A percentile compares a stretch with the other conserved stretches of the same genome.
These are phyloP conservation scores for Arabidopsis hybrid DNA, from an alignment of 441 rosid species.

Conservation along the genomic window DNA sequence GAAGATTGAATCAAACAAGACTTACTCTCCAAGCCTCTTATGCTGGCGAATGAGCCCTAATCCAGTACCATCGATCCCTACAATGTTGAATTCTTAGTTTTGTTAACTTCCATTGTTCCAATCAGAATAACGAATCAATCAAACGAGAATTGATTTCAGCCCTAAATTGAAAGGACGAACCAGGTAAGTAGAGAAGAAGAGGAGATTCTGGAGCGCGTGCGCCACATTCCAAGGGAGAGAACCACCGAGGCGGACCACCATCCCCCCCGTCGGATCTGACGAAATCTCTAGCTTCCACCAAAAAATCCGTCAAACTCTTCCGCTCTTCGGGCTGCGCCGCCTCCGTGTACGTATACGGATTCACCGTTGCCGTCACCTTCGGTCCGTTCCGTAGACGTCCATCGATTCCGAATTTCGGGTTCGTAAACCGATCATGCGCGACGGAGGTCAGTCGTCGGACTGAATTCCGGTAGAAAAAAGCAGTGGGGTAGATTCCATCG, in stretches of 20 bases:
- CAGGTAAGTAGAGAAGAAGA: slow-evolving; percentile 77
- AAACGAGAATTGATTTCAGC: not conserved
- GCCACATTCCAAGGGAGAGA: slow-evolving; percentile 74
- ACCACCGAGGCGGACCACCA: slow-evolving; percentile 81
- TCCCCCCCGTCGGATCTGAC: slow-evolving; percentile 45
- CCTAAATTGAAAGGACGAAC: slow-evolving; percentile 39
- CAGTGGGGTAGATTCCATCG: slow-evolving; percentile 32
- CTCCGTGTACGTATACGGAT: slow-evolving; percentile 39
- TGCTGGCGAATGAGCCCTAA: slow-evolving; percentile 80
- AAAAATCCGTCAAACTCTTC: slow-evolving; percentile 41
- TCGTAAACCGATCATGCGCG: not conserved
- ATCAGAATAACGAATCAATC: not conserved
- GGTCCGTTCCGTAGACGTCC: not conserved
- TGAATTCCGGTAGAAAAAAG: slow-evolving; percentile 5
- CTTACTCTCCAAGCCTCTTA: slow-evolving; percentile 70
- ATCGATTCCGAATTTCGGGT: not conserved
- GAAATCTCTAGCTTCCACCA: slow-evolving; percentile 39
- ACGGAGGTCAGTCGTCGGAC: slow-evolving; percentile 11
- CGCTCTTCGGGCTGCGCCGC: slow-evolving; percentile 28
- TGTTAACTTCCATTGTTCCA: not conserved
- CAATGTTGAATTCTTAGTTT: slow-evolving; percentile 8
- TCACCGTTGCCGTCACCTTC: slow-evolving; percentile 23
- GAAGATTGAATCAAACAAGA: not conserved
- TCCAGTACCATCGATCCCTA: slow-evolving; percentile 93
- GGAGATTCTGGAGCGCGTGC: slow-evolving; percentile 60